Evolutionary conservation across 2,329 filamentous ascomycete genomes (phyloP).

Genomic region (Penicillium aurantiogriseum): DNA sequence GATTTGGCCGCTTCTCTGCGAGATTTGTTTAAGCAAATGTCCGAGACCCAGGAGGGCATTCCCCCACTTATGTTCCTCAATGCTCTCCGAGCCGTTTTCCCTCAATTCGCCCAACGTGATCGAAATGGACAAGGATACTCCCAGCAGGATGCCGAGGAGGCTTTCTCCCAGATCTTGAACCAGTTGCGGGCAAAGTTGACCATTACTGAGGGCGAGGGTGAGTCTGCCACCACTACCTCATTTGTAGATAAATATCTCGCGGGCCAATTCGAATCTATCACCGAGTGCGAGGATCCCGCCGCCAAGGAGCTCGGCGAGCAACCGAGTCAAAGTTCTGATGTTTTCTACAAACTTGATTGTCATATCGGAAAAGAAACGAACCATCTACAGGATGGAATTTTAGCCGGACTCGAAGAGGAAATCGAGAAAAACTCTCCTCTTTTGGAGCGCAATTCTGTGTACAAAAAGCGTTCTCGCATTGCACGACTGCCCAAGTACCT

Average conservation of each 20-base stretch:
- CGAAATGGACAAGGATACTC: constrained; percentile 81
- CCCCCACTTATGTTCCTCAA: constrained; percentile 79
- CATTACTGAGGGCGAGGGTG: constrained; percentile 52
- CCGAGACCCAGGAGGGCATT: constrained; percentile 82
- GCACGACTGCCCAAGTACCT: constrained; percentile 90
- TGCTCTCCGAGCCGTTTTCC: constrained; percentile 74
- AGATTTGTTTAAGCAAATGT: constrained; percentile 85
- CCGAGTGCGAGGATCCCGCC: constrained; percentile 78
- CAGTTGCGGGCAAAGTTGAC: constrained; percentile 77
- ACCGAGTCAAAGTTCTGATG: constrained; percentile 64
- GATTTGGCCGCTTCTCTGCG: constrained; percentile 77
- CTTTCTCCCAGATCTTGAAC: constrained; percentile 91
- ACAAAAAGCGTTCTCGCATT: constrained; percentile 90
- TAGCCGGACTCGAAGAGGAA: constrained; percentile 78
- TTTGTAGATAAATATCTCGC: constrained; percentile 91
- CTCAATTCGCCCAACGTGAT: constrained; percentile 88
- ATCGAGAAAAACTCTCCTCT: constrained; percentile 83
- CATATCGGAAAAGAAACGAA: constrained; percentile 87
- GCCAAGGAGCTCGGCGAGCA: constrained; percentile 74
- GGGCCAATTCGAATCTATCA: constrained; percentile 72
- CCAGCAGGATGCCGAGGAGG: constrained; percentile 98
- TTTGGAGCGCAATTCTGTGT: constrained; percentile 74
- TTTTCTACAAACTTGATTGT: constrained; percentile 91
- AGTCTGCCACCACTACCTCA: constrained; percentile 55
- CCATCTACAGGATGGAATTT: constrained; percentile 84